phyloP scores from a whole-genome alignment of 257 asterid species.

The Forsythia suspensa region DNA sequence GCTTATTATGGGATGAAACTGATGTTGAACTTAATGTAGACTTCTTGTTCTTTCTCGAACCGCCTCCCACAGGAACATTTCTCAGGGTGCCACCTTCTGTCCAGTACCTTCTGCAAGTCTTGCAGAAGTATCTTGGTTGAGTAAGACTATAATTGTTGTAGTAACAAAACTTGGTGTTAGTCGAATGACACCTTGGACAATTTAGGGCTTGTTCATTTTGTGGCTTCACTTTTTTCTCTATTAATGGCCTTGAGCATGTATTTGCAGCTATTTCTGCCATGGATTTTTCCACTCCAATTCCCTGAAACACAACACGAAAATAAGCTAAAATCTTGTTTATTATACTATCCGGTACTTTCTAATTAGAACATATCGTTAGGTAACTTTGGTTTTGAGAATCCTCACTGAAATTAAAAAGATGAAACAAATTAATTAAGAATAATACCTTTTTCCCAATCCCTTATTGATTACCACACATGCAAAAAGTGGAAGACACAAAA shows the following conservation, averaged over 20 bases:
- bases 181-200: constrained; percentile 77
- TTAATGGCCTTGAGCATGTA: constrained; percentile 36
- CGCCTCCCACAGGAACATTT: constrained; percentile 80
- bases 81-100: constrained; percentile 81
- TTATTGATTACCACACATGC: constrained; percentile 26
- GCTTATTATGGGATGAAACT: constrained; percentile 21
- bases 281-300: constrained; percentile 44
- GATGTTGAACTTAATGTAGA: constrained; percentile 9
- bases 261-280: constrained; percentile 41
- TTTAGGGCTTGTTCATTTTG: constrained; percentile 53
- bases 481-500: constrained; percentile 22
- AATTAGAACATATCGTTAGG: background rate
- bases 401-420: background rate
- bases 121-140: constrained; percentile 85
- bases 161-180: constrained; percentile 78
- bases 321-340: background rate
- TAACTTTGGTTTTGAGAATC: background rate
- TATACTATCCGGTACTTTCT: background rate
- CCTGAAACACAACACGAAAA: constrained; percentile 32
- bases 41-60: constrained; percentile 63
- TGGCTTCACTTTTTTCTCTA: constrained; percentile 58
- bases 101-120: constrained; percentile 81
- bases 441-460: constrained; percentile 25
- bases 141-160: constrained; percentile 82
- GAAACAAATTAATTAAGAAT: background rate